Evolutionary conservation across 352 stramenopile species (phyloP), one percentile per base, ranked within the genome.

Genomic region (Phytophthora rubi): DNA sequence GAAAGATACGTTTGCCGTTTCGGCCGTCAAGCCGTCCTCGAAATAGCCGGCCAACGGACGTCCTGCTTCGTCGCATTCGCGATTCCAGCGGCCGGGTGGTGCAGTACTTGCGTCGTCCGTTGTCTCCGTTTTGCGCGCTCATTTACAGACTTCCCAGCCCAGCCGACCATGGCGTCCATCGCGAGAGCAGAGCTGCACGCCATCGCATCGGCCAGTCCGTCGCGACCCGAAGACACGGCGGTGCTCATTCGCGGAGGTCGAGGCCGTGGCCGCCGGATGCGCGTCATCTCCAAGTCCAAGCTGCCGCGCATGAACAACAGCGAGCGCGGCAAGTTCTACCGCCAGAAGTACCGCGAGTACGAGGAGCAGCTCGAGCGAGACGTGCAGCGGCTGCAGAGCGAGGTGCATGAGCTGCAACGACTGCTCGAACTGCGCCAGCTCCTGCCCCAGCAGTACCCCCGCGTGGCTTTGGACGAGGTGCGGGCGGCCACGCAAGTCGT

Each of bases 301-400:
- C 59, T 90, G 45, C 82, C 82, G 28, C 83, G 81, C 61, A 89
- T 89, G 79, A 89, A 73, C 77, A 89, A 89, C 66, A 88, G 77
- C 26, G 82, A 89, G 67, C 77, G 82, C 18, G 82, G 82, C 61
- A 90, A 90, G 63, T 90, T 86, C 77, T 90, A 90, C 49, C 75
- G 82, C 6, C 71, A 80, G 55, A 90, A 90, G 69, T 84, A 85
- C 54, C 80, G 82, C 45, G 68, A 83, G 65, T 86, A 88, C 73
- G 80, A 86, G 57, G 55, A 64, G 18, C 53, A 69, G 26, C 79
- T 88, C 12, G 78, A 85, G 65, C 59, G 58, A 15, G 69, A 76
- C 18, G 74, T 85, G 13, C 47, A 63, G 8, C 54, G 57, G 30
- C 65, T 88, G 56, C 61, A 73, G 39, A 59, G 62, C 53, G 75